Percentiles rank a stretch among this genome's conserved stretches.
phyloP scores from a whole-genome alignment of 768 basidiomycete species.

The Termitomyces bulborhizus region DNA sequence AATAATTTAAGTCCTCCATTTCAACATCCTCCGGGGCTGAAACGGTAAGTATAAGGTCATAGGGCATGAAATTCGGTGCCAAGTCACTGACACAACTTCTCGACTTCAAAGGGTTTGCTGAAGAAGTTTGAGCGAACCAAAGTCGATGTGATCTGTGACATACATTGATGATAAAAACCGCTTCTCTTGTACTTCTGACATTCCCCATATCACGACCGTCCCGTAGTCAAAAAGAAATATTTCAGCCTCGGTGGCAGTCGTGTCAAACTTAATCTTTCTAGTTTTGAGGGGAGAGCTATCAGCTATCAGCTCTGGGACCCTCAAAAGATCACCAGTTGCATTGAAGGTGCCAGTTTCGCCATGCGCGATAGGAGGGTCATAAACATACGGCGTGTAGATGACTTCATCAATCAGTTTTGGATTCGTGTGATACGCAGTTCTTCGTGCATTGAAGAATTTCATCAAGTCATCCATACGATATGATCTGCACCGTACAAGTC shows the following conservation, averaged over 20 bases:
- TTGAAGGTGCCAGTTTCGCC: constrained; percentile 25
- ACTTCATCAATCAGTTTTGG: constrained; percentile 87
- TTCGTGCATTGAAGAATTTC: constrained; percentile 85
- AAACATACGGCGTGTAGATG: constrained; percentile 89
- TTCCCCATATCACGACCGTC: constrained; percentile 96
- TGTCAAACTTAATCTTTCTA: constrained; percentile 63
- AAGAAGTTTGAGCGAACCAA: constrained; percentile 9
- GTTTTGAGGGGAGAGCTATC: constrained; percentile 31
- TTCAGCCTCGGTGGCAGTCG: constrained; percentile 68
- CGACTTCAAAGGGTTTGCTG: constrained; percentile 93
- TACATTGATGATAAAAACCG: constrained; percentile 88
- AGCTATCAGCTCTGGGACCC: constrained; percentile 61
- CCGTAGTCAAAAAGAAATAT: constrained; percentile 94
- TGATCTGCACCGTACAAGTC: constrained; percentile 43
- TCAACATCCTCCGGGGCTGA: constrained; percentile 83
- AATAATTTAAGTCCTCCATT: constrained; percentile 96
- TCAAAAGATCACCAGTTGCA: constrained; percentile 69
- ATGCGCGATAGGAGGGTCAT: constrained; percentile 44
- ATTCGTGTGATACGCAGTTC: constrained; percentile 77
- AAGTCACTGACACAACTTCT: constrained; percentile 59
- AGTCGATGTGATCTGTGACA: constrained; percentile 23
- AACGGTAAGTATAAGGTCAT: background rate
- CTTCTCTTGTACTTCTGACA: constrained; percentile 90
- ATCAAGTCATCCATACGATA: constrained; percentile 85
- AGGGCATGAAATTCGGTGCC: background rate